phyloP scores from a whole-genome alignment of 805 yeast species.

The Saccharomycopsis amapae region DNA sequence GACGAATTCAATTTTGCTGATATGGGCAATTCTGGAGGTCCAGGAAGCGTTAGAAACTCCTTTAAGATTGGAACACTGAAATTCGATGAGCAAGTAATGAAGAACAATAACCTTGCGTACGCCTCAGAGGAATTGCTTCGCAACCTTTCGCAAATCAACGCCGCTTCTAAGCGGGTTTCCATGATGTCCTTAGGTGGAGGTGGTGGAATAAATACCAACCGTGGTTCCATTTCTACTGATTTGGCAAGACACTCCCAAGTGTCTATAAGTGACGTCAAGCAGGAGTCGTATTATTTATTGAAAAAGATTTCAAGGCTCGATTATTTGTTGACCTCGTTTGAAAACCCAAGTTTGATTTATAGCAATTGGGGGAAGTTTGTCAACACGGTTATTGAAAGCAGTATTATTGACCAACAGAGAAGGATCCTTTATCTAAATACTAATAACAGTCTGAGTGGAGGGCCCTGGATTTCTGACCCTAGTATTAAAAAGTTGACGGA shows the following conservation, averaged over 20 bases:
- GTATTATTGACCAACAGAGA: slow-evolving; percentile 15
- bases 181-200: too few relatives aligned
- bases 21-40: not conserved
- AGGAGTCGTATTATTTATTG: slow-evolving; percentile 16
- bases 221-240: slow-evolving; percentile 22
- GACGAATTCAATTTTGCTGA: slow-evolving; percentile 20
- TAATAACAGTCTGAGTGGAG: too few relatives aligned
- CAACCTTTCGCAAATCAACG: slow-evolving; percentile 24
- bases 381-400: slow-evolving; percentile 8
- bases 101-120: slow-evolving; percentile 42
- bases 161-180: slow-evolving; percentile 13
- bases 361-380: slow-evolving; percentile 19
- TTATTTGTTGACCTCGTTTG: slow-evolving; percentile 24
- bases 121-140: slow-evolving; percentile 56
- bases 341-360: slow-evolving; percentile 22
- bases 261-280: slow-evolving; percentile 16
- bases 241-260: slow-evolving; percentile 18
- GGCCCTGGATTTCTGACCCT: slow-evolving; percentile 8
- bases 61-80: slow-evolving; percentile 29
- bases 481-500: slow-evolving; percentile 13
- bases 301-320: slow-evolving; percentile 24
- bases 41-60: slow-evolving; percentile 19
- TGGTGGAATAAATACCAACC: slow-evolving; percentile 24
- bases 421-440: slow-evolving; percentile 12
- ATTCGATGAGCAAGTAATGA: slow-evolving; percentile 28